Evolutionary conservation across 108 stramenopile species (phyloP), one percentile per base, ranked within the genome.

Genomic region (Skeletonema potamos): DNA sequence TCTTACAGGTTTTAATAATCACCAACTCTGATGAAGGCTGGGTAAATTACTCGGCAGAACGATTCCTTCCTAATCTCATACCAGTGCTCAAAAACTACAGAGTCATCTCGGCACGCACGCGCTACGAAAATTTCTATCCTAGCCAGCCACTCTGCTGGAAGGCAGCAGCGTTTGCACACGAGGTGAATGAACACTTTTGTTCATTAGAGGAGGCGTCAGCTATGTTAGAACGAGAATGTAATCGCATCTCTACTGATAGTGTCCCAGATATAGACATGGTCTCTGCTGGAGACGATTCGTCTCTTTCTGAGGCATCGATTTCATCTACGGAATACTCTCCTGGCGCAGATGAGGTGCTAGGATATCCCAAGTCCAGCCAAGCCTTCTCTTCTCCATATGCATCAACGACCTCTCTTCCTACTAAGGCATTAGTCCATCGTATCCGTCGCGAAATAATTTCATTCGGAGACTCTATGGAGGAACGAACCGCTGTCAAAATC

Each of bases 1-100:
- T 37, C 57, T 58, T 39, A 34, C 77, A 89, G 86, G 90, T 94
- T 7, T 87, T 96, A 41, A 87, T 96, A 69, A 94, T 96, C 59
- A 96, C 95, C 43, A 96, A 96, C 72, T 92, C 92, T 0, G 92
- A 96, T 56, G 92, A 93, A 20, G 95, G 95, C 3, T 96, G 95
- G 95, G 95, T 96, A 18, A 79, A 92, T 33, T 93, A 90, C 68
- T 92, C 90, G 15, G 91, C 89, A 12, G 90, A 91, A 39, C 79
- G 82, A 18, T 96, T 89, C 59, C 72, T 92, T 61, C 92, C 92
- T 2, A 61, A 76, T 12, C 68, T 94, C 24, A 76, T 96, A 13
- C 90, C 91, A n/a, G 70, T 86, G 4, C 79, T 96, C 20, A 68
- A 73, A 4, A 84, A 85, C 46, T 89, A 92, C 66, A 81, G 84